These are phyloP conservation scores for Coemansia guatemalensis DNA, from an alignment of 192 early-diverging fungal genomes.

Conservation along the genomic window DNA sequence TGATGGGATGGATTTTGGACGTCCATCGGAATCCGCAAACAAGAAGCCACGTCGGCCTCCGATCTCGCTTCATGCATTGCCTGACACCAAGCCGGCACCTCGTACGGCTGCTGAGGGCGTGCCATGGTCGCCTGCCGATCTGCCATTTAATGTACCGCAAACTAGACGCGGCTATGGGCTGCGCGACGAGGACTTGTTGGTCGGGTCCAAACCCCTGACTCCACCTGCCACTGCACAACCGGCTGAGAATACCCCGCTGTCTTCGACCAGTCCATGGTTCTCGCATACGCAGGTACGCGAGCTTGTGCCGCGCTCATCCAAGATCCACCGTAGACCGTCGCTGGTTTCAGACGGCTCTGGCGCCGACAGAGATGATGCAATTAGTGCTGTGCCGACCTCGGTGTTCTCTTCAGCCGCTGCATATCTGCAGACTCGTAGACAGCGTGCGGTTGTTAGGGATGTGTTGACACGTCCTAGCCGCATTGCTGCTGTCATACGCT, in stretches of 20 bases:
- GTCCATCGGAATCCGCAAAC: not conserved
- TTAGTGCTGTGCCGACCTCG: conserved; percentile 2
- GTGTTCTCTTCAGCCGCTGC: conserved; percentile 23
- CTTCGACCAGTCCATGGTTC: conserved; percentile 16
- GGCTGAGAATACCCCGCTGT: not conserved
- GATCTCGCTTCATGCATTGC: not conserved
- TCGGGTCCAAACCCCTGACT: not conserved
- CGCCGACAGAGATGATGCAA: not conserved
- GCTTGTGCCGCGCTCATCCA: conserved; percentile 35
- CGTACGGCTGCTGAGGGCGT: conserved; percentile 35
- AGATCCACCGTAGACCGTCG: conserved; percentile 34
- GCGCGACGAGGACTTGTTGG: conserved; percentile 28
- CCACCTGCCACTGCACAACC: not conserved
- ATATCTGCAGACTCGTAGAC: conserved; percentile 27
- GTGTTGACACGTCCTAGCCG: conserved; percentile 31
- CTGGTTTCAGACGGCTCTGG: conserved; percentile 18
- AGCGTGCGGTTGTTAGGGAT: conserved; percentile 31
- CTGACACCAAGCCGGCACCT: not conserved
- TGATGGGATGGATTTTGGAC: conserved; percentile 17
- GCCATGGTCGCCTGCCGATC: conserved; percentile 37
- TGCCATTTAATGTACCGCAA: conserved; percentile 20
- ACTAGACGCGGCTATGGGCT: conserved; percentile 36
- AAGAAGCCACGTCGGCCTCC: conserved; percentile 5
- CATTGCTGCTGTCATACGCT: conserved; percentile 16
- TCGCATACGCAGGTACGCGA: conserved; percentile 40